Percentiles rank a stretch among this genome's conserved stretches.
Evolutionary conservation across 1,284 basidiomycete species (phyloP).

Genomic region (Earliella scabrosa): DNA sequence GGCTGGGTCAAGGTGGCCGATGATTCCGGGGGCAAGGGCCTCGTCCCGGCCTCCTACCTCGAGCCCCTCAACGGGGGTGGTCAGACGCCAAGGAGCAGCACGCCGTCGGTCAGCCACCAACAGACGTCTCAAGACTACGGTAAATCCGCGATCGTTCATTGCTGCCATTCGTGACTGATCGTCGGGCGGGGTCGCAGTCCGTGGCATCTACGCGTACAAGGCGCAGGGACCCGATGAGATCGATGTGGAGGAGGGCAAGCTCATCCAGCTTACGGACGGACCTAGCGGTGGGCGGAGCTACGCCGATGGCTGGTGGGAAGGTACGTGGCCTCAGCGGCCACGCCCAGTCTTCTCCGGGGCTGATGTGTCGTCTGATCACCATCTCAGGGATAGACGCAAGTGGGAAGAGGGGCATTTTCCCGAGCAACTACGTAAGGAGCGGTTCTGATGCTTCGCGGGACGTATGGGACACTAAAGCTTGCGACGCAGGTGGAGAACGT

Average conservation of each 20-base stretch:
- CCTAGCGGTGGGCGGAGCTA: constrained; percentile 63
- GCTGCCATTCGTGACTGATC: constrained; percentile 3
- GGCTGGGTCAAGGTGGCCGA: constrained; percentile 84
- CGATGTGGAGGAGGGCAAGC: constrained; percentile 61
- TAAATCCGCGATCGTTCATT: constrained; percentile 28
- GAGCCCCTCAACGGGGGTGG: constrained; percentile 40
- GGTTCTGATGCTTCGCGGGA: constrained; percentile 7
- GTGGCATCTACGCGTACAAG: constrained; percentile 71
- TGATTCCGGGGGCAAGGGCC: constrained; percentile 59
- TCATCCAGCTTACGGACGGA: constrained; percentile 66
- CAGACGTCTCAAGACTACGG: constrained; percentile 51
- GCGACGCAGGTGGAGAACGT: constrained; percentile 20
- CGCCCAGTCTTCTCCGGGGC: constrained; percentile 7
- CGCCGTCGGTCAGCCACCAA: constrained; percentile 16
- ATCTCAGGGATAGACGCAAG: constrained; percentile 58
- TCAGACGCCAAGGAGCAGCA: constrained; percentile 13
- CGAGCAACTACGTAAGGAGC: constrained; percentile 79
- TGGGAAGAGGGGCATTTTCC: constrained; percentile 78
- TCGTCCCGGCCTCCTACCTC: constrained; percentile 82
- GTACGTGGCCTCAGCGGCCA: constrained; percentile 38
- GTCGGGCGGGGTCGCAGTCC: constrained; percentile 47
- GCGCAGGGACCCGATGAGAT: constrained; percentile 74
- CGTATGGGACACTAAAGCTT: neutral
- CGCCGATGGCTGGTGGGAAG: constrained; percentile 85
- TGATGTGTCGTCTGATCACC: constrained; percentile 15